These are phyloP conservation scores for Scopulariopsis brevicaulis DNA, from an alignment of 2,329 filamentous ascomycete genomes.

Conservation along the genomic window DNA sequence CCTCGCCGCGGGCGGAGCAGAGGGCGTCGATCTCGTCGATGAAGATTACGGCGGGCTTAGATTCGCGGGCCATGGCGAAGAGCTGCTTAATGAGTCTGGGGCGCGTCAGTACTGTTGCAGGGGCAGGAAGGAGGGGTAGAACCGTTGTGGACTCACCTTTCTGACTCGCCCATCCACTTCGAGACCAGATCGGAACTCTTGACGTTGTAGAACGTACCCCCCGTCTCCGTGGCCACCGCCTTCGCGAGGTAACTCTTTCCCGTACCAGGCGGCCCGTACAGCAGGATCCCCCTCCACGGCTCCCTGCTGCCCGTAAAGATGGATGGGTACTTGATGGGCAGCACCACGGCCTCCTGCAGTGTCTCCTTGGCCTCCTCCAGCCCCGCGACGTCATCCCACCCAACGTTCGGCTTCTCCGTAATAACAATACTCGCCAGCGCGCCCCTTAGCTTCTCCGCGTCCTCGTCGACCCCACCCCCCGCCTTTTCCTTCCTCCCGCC, in stretches of 20 bases:
- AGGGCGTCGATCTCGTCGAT: slow-evolving; percentile 97
- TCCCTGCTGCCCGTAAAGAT: slow-evolving; percentile 92
- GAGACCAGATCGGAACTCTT: slow-evolving; percentile 94
- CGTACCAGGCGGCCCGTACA: slow-evolving; percentile 93
- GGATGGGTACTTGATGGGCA: slow-evolving; percentile 97
- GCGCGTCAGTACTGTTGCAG: slow-evolving; percentile 11
- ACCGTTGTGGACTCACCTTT: slow-evolving; percentile 53
- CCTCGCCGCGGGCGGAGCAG: slow-evolving; percentile 84
- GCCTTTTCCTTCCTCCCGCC: slow-evolving; percentile 56
- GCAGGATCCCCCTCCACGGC: slow-evolving; percentile 94
- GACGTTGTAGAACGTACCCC: slow-evolving; percentile 98
- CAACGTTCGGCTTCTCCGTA: slow-evolving; percentile 89
- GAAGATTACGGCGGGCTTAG: slow-evolving; percentile 96
- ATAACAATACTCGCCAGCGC: slow-evolving; percentile 87
- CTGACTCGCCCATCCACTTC: slow-evolving; percentile 99
- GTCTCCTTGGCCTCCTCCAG: slow-evolving; percentile 92
- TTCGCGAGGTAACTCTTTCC: slow-evolving; percentile 98
- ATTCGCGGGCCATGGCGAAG: slow-evolving; percentile 96
- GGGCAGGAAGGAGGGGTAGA: slow-evolving; percentile 4
- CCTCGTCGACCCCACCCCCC: slow-evolving; percentile 69
- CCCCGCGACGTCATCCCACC: slow-evolving; percentile 97
- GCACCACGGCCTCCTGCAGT: slow-evolving; percentile 90
- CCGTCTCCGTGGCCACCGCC: slow-evolving; percentile 94
- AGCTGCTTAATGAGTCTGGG: slow-evolving; percentile 83
- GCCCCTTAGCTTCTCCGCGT: slow-evolving; percentile 88